Evolutionary conservation across 805 yeast genomes (phyloP).

Genomic region (Lipomyces japonicus): DNA sequence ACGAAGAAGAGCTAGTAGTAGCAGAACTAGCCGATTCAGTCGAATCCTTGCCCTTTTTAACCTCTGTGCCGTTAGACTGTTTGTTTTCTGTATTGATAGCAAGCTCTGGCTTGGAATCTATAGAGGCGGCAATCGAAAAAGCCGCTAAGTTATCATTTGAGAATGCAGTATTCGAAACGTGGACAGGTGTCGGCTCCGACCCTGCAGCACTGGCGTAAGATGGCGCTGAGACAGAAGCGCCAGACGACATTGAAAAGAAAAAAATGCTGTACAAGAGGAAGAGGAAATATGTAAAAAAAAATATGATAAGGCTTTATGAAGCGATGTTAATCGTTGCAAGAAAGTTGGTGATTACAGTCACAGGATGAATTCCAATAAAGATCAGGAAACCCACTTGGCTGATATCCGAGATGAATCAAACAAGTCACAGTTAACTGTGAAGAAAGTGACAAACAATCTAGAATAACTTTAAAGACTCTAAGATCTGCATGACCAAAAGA

Average conservation of each 20-base stretch:
- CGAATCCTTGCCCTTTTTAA: constrained; percentile 30
- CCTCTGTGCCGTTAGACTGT: not conserved
- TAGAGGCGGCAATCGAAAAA: constrained; percentile 9
- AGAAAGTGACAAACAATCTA: no score
- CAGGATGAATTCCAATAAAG: no score
- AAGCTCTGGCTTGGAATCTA: constrained; percentile 2
- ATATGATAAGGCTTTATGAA: not conserved
- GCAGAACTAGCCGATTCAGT: constrained; percentile 28
- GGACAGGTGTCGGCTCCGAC: constrained; percentile 31
- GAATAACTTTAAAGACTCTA: no score
- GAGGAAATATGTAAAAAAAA: not conserved
- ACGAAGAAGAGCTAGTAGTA: constrained; percentile 1
- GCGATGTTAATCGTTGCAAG: not conserved
- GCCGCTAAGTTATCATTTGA: not conserved
- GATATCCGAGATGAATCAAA: no score
- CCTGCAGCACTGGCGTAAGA: constrained; percentile 30
- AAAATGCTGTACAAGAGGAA: not conserved
- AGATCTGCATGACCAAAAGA: no score
- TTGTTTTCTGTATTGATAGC: not conserved
- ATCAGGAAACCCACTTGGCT: no score
- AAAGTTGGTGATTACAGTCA: no score
- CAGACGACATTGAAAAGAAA: constrained; percentile 15
- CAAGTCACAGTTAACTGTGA: no score
- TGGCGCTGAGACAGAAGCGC: constrained; percentile 17
- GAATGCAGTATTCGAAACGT: constrained; percentile 26